These are phyloP conservation scores for Torulaspora gathmanii DNA, from an alignment of 805 yeast species.

Conservation along the genomic window DNA sequence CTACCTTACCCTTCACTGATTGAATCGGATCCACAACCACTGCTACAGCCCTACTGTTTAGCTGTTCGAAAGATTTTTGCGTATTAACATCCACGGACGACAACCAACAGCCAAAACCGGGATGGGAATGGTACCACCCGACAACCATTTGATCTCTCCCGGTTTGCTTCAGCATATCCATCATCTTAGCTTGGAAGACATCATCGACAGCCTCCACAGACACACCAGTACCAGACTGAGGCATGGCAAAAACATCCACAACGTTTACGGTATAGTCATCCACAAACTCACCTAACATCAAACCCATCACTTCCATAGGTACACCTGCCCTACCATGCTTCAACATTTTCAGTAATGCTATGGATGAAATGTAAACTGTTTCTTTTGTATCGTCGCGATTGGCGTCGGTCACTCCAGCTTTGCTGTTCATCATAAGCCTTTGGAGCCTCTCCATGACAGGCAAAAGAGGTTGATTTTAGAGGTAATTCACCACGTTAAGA, in stretches of 20 bases:
- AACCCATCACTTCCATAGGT: conserved; percentile 91
- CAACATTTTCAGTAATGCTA: conserved; percentile 92
- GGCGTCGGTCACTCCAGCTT: conserved; percentile 52
- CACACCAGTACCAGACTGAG: conserved; percentile 97
- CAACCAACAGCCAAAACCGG: conserved; percentile 99
- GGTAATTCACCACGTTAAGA: background rate
- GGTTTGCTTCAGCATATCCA: conserved; percentile 98
- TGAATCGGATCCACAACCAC: conserved; percentile 98
- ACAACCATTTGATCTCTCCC: conserved; percentile 99
- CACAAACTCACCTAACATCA: conserved; percentile 96
- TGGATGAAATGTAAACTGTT: conserved; percentile 91
- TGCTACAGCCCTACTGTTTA: conserved; percentile 93
- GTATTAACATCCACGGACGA: conserved; percentile 97
- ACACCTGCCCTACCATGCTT: conserved; percentile 95
- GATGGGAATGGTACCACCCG: conserved; percentile 99
- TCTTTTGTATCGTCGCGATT: conserved; percentile 93
- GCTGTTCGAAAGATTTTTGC: conserved; percentile 95
- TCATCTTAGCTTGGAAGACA: conserved; percentile 97
- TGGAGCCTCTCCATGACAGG: conserved; percentile 41
- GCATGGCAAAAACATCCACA: conserved; percentile 98
- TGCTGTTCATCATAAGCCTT: conserved; percentile 39
- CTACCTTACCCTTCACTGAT: conserved; percentile 97
- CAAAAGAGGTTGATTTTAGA: background rate
- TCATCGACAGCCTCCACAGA: conserved; percentile 99
- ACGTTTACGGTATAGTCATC: conserved; percentile 97